Percentiles rank a stretch among this genome's conserved stretches.
These are phyloP conservation scores for Flaveria trinervia DNA, from an alignment of 129 eudicot genomes.

Conservation along the genomic window DNA sequence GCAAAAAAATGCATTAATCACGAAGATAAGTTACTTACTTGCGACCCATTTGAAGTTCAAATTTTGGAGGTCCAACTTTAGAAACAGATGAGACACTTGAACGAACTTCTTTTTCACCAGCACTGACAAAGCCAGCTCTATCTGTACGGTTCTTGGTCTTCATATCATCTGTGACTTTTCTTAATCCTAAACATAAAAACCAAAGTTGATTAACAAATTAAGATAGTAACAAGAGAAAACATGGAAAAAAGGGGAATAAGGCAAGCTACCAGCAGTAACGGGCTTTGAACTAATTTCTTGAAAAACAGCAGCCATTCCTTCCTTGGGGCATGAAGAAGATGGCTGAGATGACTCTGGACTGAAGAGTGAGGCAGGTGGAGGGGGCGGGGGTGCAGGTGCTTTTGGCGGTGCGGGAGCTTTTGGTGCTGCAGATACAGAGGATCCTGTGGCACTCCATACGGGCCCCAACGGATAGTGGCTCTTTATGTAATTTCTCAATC, in stretches of 20 bases:
- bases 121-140: slow-evolving; percentile 70
- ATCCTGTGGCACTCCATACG: slow-evolving; percentile 86
- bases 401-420: slow-evolving; percentile 53
- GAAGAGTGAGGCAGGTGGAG: slow-evolving; percentile 79
- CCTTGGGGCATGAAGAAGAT: slow-evolving; percentile 79
- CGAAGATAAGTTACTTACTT: slow-evolving; percentile 57
- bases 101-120: slow-evolving; percentile 57
- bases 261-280: slow-evolving; percentile 65
- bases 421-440: slow-evolving; percentile 51
- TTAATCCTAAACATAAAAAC: slow-evolving; percentile 51
- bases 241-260: neutral
- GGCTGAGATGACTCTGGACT: slow-evolving; percentile 60
- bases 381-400: slow-evolving; percentile 86
- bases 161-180: slow-evolving; percentile 89
- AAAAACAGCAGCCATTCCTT: slow-evolving; percentile 92
- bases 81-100: slow-evolving; percentile 52
- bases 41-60: slow-evolving; percentile 99
- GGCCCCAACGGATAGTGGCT: slow-evolving; percentile 87
- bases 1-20: neutral
- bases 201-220: slow-evolving; percentile 3
- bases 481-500: slow-evolving; percentile 88
- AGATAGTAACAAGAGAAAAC: neutral
- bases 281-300: slow-evolving; percentile 80
- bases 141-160: slow-evolving; percentile 86
- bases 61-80: slow-evolving; percentile 77